Base-by-base conservation (phyloP, 1,284 basidiomycete species). In the Rhodofomes roseus region DNA sequence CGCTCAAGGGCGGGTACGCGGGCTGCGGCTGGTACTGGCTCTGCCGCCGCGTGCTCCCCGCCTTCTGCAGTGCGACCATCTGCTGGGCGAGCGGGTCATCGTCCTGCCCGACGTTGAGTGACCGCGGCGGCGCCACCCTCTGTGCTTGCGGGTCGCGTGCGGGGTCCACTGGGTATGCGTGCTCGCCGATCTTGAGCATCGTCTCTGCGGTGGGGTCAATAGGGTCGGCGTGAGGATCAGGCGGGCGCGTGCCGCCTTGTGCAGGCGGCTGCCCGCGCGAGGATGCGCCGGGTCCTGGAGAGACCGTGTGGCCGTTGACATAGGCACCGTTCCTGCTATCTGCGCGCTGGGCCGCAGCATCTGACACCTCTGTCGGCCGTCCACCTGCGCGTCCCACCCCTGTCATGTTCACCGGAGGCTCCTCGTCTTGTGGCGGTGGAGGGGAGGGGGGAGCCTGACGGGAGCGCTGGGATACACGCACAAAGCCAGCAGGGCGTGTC, bases 141-240 rank as follows among this genome's bases (percentile, higher is more conserved):
- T 55, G 65, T n/a, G 59, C 62, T 61, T 77, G 77, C 18, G 78
- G 89, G 68, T 92, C 87, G 64, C 79, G 81, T 54, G 70, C 76
- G 12, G 82, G 79, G 70, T 92, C 85, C 9, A 90, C 90, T 53
- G 78, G 80, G 71, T 88, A 92, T 0, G 85, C 77, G 54, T 83
- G 81, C 39, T 76, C 74, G 3, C 89, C 90, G 25, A 90, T 81
- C 67, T 85, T 85, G 70, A 91, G 84, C 71, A 81, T 89, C 4
- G 82, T 85, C 63, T 84, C 80, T 40, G 66, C 66, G 1, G 67
- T 68, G 0, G 84, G 84, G 63, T 85, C 83, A 43, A 86, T 80
- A 0, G 83, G 76, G 63, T 87, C 84, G 12, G 81, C 78, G 41
- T 77, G 73, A 43, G 80, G 77, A 67, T 86, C 84, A 54, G 78